Base-by-base conservation (phyloP, 176 grass and related monocot species). In the Triticum urartu region DNA sequence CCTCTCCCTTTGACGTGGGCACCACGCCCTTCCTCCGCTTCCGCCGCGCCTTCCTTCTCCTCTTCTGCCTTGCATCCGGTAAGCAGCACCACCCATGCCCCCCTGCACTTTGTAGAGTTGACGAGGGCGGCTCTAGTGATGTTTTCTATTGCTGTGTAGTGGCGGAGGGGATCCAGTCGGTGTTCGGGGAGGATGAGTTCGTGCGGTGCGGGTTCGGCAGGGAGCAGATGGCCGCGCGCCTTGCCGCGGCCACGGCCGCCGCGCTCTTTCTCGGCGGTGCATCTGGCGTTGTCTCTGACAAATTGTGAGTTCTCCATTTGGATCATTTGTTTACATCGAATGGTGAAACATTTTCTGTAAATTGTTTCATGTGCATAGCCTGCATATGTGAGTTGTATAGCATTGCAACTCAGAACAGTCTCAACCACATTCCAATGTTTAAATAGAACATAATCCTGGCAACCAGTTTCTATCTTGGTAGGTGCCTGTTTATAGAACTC, bases 41-140 rank as follows among this genome's bases (percentile, higher is more conserved):
- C 85, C 97, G 93, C 70, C 89, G 86, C 66, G 48, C 86, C 34
- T 94, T 99, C 85, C 88, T 99, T 28, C 39, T 92, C 35, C 72
- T 99, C 81, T 96, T 96, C 88, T 88, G 87, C 28, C 72, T 96
- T 42, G 97, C 92, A 33, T 91, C 97, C 72, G 97, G 97, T 98
- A 63, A 30, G 28, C 28, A 63, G 32, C 25, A 2, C 61, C 11
- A 30, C 63, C 10, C 50, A 69, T 56, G 20, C 9, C 66, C 76
- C 11, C 38, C 21, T 34, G 35, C 60, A 32, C 18, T 43, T 14
- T 38, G 17, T 64, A 8, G 54, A 34, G 35, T 70, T 17, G 14
- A 10, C 48, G 4, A 9, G 66, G 52, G 48, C 12, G 10, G 4
- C 47, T 9, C 13, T 86, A 20, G 78, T 85, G 24, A 17, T 63